Evolutionary conservation across 1,284 basidiomycete genomes (phyloP).

Genomic region (Cutaneotrichosporon spelunceum): DNA sequence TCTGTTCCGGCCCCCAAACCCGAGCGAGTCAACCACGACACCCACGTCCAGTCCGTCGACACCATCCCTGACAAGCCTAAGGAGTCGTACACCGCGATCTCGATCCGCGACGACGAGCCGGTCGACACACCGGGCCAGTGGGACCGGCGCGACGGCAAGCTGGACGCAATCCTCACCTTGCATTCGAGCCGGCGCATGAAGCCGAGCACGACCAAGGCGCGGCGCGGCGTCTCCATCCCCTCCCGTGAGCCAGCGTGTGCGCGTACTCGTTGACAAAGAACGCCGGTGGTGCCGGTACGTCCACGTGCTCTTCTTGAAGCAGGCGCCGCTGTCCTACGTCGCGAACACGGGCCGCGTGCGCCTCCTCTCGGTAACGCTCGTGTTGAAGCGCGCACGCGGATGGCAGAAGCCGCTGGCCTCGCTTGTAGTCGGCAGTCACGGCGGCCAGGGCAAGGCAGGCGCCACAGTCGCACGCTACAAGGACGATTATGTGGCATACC

Average conservation of each 20-base stretch:
- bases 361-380: slow-evolving; percentile 35
- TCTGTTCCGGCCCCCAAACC: not conserved
- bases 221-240: slow-evolving; percentile 42
- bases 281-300: slow-evolving; percentile 43
- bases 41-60: not conserved
- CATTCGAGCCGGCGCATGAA: slow-evolving; percentile 47
- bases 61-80: slow-evolving; percentile 2
- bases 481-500: slow-evolving; percentile 11
- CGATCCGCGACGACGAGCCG: slow-evolving; percentile 34
- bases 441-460: slow-evolving; percentile 7
- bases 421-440: slow-evolving; percentile 30
- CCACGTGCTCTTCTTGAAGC: slow-evolving; percentile 36
- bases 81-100: slow-evolving; percentile 30
- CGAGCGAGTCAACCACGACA: not conserved
- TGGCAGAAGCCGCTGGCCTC: slow-evolving; percentile 43
- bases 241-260: slow-evolving; percentile 35
- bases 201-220: slow-evolving; percentile 33
- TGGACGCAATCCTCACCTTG: slow-evolving; percentile 43
- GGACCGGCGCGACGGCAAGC: slow-evolving; percentile 37
- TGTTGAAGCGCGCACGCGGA: slow-evolving; percentile 31
- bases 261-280: slow-evolving; percentile 20
- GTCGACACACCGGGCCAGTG: slow-evolving; percentile 28
- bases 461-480: slow-evolving; percentile 4
- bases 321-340: slow-evolving; percentile 31
- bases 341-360: slow-evolving; percentile 24